Conservation (phyloP, 2,329 filamentous ascomycete species). For the Onygena corvina region DNA sequence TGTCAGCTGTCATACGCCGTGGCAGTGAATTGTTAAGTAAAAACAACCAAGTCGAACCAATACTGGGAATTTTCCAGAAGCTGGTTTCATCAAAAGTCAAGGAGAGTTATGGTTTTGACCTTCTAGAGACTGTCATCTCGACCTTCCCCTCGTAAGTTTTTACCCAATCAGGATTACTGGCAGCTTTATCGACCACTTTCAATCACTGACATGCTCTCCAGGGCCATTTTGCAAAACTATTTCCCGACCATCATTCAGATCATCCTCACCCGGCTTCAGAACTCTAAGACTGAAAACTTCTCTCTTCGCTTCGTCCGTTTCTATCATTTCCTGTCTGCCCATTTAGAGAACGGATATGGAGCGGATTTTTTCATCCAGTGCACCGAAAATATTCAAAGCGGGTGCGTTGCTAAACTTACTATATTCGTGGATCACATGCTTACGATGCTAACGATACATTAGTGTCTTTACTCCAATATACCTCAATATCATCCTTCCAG, state of each 20-base stretch:
- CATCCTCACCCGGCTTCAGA: constrained; percentile 60
- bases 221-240: constrained; percentile 57
- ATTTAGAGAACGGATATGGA: constrained; percentile 68
- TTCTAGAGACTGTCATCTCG: constrained; percentile 68
- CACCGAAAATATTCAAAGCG: constrained; percentile 66
- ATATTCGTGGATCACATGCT: not conserved
- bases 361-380: constrained; percentile 82
- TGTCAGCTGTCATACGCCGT: constrained; percentile 72
- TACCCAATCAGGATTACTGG: not conserved
- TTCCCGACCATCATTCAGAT: constrained; percentile 70
- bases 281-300: constrained; percentile 69
- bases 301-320: constrained; percentile 82
- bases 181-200: not conserved
- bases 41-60: constrained; percentile 70
- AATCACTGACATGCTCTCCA: constrained; percentile 23
- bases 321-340: constrained; percentile 81
- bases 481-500: constrained; percentile 70
- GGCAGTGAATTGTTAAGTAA: constrained; percentile 59
- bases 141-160: constrained; percentile 58
- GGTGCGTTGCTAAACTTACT: constrained; percentile 31
- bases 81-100: constrained; percentile 70
- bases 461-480: constrained; percentile 65
- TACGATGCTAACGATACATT: constrained; percentile 14
- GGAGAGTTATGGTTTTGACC: constrained; percentile 76
- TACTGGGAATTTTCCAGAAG: constrained; percentile 93